These are phyloP conservation scores for Sporisorium iseilematis-ciliati DNA, from an alignment of 1,284 basidiomycete species.

Conservation along the genomic window DNA sequence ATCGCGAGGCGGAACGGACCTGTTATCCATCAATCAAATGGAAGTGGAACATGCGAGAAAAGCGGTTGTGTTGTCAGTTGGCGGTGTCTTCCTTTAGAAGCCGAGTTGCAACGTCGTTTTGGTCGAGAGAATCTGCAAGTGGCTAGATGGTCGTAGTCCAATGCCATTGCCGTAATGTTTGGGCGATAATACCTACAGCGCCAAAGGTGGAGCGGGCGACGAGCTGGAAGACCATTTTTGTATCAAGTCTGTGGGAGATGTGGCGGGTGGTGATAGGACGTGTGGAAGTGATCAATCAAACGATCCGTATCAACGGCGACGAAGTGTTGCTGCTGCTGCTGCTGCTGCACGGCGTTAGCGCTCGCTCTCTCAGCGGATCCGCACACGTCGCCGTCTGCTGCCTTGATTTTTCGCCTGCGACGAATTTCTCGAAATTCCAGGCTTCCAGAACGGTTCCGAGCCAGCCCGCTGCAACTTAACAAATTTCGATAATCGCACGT, in stretches of 20 bases:
- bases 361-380: slow-evolving; percentile 17
- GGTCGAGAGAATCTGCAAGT: slow-evolving; percentile 12
- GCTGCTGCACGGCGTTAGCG: not conserved
- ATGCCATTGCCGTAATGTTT: not conserved
- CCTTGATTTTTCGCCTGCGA: slow-evolving; percentile 7
- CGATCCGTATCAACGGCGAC: slow-evolving; percentile 13
- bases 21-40: slow-evolving; percentile 18
- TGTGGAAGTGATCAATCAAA: not conserved
- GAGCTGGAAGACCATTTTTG: slow-evolving; percentile 48
- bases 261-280: slow-evolving; percentile 19
- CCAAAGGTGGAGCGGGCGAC: slow-evolving; percentile 47
- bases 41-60: not conserved
- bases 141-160: not conserved
- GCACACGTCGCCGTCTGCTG: slow-evolving; percentile 12
- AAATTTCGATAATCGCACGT: not conserved
- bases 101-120: not conserved
- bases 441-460: slow-evolving; percentile 29
- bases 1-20: slow-evolving; percentile 51
- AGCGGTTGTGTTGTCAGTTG: slow-evolving; percentile 24
- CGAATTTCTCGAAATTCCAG: slow-evolving; percentile 17
- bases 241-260: not conserved
- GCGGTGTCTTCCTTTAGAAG: not conserved
- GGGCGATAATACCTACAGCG: slow-evolving; percentile 45
- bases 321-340: not conserved
- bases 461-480: slow-evolving; percentile 27